phyloP scores from a whole-genome alignment of 192 early-diverging fungal genomes.

The Podila epicladia region DNA sequence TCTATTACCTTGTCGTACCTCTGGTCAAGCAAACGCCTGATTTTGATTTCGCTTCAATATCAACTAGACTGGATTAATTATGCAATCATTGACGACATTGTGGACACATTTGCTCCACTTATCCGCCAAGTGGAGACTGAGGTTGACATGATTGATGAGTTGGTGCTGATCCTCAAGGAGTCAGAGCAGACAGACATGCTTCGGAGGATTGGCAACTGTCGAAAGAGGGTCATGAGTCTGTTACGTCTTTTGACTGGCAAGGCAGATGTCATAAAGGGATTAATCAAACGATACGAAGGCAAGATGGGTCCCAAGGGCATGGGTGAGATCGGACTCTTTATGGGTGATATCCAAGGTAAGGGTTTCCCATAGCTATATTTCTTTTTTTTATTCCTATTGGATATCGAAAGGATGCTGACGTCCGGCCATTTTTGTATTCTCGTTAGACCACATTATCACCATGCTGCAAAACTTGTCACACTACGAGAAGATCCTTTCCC shows the following conservation, averaged over 20 bases:
- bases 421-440: slow-evolving; percentile 1
- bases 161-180: slow-evolving; percentile 79
- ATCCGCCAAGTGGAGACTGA: slow-evolving; percentile 82
- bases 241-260: slow-evolving; percentile 60
- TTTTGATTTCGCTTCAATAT: not conserved
- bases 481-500: slow-evolving; percentile 74
- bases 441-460: slow-evolving; percentile 75
- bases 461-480: slow-evolving; percentile 83
- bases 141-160: slow-evolving; percentile 83
- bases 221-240: slow-evolving; percentile 58
- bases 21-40: not conserved
- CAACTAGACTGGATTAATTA: slow-evolving; percentile 62
- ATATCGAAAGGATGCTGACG: not conserved
- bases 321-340: slow-evolving; percentile 73
- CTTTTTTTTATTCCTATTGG: not conserved
- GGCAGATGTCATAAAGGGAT: slow-evolving; percentile 63
- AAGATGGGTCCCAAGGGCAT: slow-evolving; percentile 41
- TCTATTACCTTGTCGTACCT: not conserved
- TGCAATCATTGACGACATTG: slow-evolving; percentile 84
- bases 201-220: slow-evolving; percentile 60
- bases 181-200: slow-evolving; percentile 70
- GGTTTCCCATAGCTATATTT: not conserved
- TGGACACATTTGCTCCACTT: slow-evolving; percentile 80
- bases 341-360: slow-evolving; percentile 81
- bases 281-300: slow-evolving; percentile 67